Evolutionary conservation across 768 basidiomycete species (phyloP).

Genomic region (Trametes villosa): DNA sequence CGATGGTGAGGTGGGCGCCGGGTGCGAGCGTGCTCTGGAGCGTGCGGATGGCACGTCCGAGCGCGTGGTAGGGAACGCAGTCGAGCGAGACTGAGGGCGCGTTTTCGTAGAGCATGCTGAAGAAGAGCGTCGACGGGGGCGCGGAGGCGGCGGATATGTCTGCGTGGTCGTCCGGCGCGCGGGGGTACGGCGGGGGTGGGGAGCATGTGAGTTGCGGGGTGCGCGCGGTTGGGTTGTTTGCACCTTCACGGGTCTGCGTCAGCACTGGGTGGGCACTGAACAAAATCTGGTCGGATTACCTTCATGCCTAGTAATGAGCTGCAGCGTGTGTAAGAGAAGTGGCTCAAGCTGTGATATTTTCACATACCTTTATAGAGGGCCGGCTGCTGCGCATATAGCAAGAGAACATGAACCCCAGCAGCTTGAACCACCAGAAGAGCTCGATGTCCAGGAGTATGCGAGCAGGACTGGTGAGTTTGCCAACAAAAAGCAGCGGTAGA

Average conservation of each 20-base stretch:
- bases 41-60: slow-evolving; percentile 17
- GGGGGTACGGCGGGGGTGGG: slow-evolving; percentile 9
- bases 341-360: neutral
- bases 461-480: neutral
- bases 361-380: neutral
- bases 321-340: neutral
- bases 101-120: slow-evolving; percentile 11
- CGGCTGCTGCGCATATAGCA: slow-evolving; percentile 1
- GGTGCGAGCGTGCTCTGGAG: slow-evolving; percentile 21
- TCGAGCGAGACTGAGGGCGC: slow-evolving; percentile 21
- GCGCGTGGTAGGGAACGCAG: slow-evolving; percentile 15
- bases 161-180: neutral
- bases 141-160: neutral
- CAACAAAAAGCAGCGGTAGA: slow-evolving; percentile 14
- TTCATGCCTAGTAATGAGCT: neutral
- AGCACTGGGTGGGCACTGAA: no score
- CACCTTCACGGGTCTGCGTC: no score
- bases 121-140: slow-evolving; percentile 15
- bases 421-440: slow-evolving; percentile 11
- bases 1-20: slow-evolving; percentile 20
- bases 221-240: no score
- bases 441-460: slow-evolving; percentile 14
- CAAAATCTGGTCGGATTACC: no score
- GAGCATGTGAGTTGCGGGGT: neutral
- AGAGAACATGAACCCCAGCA: neutral